Evolutionary conservation across 2,329 filamentous ascomycete species (phyloP).

Genomic region (Colletotrichum simmondsii): DNA sequence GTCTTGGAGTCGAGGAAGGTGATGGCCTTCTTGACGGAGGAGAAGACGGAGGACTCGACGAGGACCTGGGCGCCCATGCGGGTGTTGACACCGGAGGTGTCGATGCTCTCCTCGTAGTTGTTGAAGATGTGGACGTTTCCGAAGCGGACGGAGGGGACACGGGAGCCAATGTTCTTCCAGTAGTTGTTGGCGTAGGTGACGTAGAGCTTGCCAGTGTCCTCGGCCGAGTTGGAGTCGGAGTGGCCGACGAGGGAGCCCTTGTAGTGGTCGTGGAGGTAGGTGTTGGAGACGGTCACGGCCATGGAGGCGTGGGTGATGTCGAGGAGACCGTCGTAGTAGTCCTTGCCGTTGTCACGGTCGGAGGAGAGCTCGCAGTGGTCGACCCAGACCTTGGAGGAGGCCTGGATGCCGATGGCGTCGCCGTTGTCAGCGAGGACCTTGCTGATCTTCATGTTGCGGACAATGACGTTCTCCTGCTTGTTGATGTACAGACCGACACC

Average conservation of each 20-base stretch:
- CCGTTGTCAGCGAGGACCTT: conserved; percentile 66
- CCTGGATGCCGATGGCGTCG: conserved; percentile 70
- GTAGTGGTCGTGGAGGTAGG: conserved; percentile 55
- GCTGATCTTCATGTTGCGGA: conserved; percentile 70
- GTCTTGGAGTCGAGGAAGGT: conserved; percentile 52
- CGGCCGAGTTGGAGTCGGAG: conserved; percentile 65
- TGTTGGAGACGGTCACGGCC: conserved; percentile 64
- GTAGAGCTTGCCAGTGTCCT: conserved; percentile 71
- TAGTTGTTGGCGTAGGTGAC: conserved; percentile 76
- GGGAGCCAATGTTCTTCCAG: conserved; percentile 73
- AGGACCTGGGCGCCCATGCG: conserved; percentile 68
- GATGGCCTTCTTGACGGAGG: conserved; percentile 48
- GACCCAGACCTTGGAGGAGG: conserved; percentile 70
- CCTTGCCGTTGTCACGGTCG: conserved; percentile 69
- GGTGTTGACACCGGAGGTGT: conserved; percentile 63
- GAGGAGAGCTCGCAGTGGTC: conserved; percentile 75
- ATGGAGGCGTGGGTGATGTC: conserved; percentile 73
- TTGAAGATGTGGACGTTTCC: conserved; percentile 70
- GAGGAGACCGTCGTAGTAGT: conserved; percentile 76
- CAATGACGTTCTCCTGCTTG: conserved; percentile 66
- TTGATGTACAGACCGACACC: conserved; percentile 65
- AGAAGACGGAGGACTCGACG: conserved; percentile 65
- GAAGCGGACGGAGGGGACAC: conserved; percentile 72
- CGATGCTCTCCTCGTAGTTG: conserved; percentile 59
- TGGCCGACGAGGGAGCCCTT: conserved; percentile 71